phyloP scores from a whole-genome alignment of 306 rosid species.

The Pyrus communis region DNA sequence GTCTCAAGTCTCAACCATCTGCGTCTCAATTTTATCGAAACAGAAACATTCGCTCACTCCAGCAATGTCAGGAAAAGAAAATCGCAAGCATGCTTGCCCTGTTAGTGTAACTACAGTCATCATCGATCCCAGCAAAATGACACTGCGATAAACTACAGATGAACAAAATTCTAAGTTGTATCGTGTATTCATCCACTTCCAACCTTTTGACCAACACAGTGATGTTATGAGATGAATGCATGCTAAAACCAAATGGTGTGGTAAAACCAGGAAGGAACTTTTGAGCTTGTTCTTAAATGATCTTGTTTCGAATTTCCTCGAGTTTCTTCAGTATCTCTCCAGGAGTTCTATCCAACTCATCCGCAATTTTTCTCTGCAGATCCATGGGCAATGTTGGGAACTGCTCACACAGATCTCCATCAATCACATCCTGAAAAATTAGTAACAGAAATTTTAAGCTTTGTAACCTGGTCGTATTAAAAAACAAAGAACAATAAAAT shows the following conservation, averaged over 20 bases:
- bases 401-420: slow-evolving; percentile 98
- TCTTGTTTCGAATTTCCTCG: slow-evolving; percentile 86
- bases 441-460: neutral
- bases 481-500: neutral
- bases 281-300: slow-evolving; percentile 43
- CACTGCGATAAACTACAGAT: neutral
- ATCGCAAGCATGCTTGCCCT: neutral
- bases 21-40: neutral
- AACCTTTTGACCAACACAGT: neutral
- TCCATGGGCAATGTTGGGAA: slow-evolving; percentile 90
- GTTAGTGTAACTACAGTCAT: neutral
- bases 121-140: neutral
- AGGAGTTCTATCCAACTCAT: slow-evolving; percentile 91
- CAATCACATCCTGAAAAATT: slow-evolving; percentile 79
- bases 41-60: neutral
- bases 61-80: neutral
- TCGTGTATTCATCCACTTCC: neutral
- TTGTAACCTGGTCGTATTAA: neutral
- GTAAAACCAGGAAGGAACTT: slow-evolving; percentile 16
- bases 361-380: slow-evolving; percentile 93
- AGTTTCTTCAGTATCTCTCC: slow-evolving; percentile 93
- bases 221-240: neutral
- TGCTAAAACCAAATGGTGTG: neutral
- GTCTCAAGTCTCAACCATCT: neutral
- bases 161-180: slow-evolving; percentile 4